Conservation (phyloP, 768 basidiomycete species). For the Tulasnella sp. region DNA sequence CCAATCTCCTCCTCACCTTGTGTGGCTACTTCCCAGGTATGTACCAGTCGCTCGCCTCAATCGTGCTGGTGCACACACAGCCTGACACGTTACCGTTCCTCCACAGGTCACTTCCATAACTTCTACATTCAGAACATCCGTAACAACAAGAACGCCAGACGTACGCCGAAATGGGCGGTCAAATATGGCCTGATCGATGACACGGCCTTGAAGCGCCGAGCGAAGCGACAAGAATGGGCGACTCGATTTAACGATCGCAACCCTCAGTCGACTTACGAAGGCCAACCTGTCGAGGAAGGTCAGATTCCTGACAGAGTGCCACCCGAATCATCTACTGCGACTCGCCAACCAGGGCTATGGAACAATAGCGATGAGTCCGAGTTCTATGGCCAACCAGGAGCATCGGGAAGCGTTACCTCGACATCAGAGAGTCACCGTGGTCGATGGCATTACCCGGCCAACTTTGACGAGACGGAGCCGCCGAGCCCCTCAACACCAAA, state of each 20-base stretch:
- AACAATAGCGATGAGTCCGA: slow-evolving; percentile 55
- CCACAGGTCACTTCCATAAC: slow-evolving; percentile 76
- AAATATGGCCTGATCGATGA: slow-evolving; percentile 83
- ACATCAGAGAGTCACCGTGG: slow-evolving; percentile 25
- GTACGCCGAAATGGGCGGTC: slow-evolving; percentile 94
- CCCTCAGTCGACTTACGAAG: slow-evolving; percentile 55
- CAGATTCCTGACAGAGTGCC: slow-evolving; percentile 38
- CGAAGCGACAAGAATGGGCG: slow-evolving; percentile 80
- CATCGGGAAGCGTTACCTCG: slow-evolving; percentile 26
- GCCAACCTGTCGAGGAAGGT: slow-evolving; percentile 67
- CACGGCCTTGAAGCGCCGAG: slow-evolving; percentile 63
- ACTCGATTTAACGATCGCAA: slow-evolving; percentile 75
- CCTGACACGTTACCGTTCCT: slow-evolving; percentile 11
- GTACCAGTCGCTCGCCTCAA: slow-evolving; percentile 17
- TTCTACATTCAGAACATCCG: slow-evolving; percentile 92
- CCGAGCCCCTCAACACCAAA: slow-evolving; percentile 31
- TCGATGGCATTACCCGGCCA: slow-evolving; percentile 79
- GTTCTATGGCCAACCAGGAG: slow-evolving; percentile 42
- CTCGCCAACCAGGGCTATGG: slow-evolving; percentile 49
- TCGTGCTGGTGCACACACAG: slow-evolving; percentile 11
- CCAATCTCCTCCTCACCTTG: slow-evolving; percentile 80
- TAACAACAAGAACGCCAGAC: slow-evolving; percentile 84
- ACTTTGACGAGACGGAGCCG: slow-evolving; percentile 50
- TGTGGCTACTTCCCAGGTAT: slow-evolving; percentile 83
- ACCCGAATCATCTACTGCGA: background rate